phyloP scores from a whole-genome alignment of 2,329 filamentous ascomycete species.

The Fusarium marasasianum region DNA sequence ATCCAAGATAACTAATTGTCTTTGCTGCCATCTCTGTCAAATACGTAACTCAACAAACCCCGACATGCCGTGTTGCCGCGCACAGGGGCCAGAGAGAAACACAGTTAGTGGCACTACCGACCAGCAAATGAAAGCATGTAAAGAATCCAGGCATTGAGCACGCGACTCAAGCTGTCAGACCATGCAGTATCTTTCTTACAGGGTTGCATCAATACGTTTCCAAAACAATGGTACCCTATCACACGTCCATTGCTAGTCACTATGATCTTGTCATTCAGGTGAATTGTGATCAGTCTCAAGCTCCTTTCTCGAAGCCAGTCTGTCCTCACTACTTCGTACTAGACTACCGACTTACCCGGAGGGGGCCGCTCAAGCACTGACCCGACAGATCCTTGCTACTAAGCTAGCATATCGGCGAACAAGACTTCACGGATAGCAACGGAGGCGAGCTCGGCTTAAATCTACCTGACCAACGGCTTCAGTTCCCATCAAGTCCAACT shows the following conservation, averaged over 20 bases:
- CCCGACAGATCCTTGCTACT: neutral
- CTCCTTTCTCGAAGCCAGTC: neutral
- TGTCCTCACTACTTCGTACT: too few species aligned
- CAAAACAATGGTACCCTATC: neutral
- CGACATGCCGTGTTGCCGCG: neutral
- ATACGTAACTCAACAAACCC: neutral
- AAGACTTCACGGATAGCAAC: neutral
- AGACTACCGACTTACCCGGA: neutral
- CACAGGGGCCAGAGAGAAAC: neutral
- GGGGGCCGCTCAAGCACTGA: neutral
- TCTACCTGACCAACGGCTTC: rapidly evolving
- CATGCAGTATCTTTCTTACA: neutral
- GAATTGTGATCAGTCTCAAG: neutral
- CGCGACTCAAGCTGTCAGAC: rapidly evolving
- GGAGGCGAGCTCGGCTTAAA: neutral
- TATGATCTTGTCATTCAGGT: neutral
- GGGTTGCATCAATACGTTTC: rapidly evolving
- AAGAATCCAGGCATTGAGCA: neutral
- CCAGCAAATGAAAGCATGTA: too few species aligned
- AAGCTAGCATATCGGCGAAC: neutral
- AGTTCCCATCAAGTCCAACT: neutral
- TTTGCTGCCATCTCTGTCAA: neutral
- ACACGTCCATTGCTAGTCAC: rapidly evolving
- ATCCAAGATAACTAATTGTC: neutral
- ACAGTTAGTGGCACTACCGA: too few species aligned